Evolutionary conservation across 371 early-diverging fungal genomes (phyloP), one percentile per base, ranked within the genome.

Genomic region (Mycotypha africana): DNA sequence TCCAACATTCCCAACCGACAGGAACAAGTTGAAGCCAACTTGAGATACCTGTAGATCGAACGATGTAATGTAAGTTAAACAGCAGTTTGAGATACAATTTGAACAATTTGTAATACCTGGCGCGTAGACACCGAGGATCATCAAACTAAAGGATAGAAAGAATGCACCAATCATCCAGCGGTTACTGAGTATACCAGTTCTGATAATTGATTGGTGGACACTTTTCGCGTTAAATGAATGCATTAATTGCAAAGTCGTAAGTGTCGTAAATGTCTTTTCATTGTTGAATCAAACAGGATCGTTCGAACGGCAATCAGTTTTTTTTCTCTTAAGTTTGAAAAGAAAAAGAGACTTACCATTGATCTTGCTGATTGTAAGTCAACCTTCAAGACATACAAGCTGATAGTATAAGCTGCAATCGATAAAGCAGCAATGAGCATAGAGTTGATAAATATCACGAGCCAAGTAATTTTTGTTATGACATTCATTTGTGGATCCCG

Each of bases 141-240:
- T 67, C 31, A 77, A 58, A 0, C 53, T 66, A 49, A 85, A 78
- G 19, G 86, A 78, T n/a, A 85, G 30, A n/a, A 85, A 15, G 25
- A 88, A 85, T 7, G 88, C 85, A 15, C 58, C 65, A 21, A 94
- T 67, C 85, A 94, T 82, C 79, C 81, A 89, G 44, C 45, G 60
- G 65, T 94, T 94, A 15, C 77, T 74, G 6, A 69, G 49, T 11
- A 94, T 47, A 9, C 85, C 88, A 2, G 79, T 85, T 16, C 46
- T 62, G 61, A 94, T 86, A 15, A 92, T 51, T 30, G 85, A 84
- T 11, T 67, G 57, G 17, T 69, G 66, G 24, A 90, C 70, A 31
- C 85, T 85, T 28, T 89, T 65, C 8, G 89, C 87, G 22, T 88
- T 57, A 60, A 94, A 92, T 2, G 82, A 76, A 48, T 93, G 92